A percentile compares a stretch with the other conserved stretches of the same genome.
Conservation (phyloP, 2,329 filamentous ascomycete genomes). For the Diaporthe amygdali region DNA sequence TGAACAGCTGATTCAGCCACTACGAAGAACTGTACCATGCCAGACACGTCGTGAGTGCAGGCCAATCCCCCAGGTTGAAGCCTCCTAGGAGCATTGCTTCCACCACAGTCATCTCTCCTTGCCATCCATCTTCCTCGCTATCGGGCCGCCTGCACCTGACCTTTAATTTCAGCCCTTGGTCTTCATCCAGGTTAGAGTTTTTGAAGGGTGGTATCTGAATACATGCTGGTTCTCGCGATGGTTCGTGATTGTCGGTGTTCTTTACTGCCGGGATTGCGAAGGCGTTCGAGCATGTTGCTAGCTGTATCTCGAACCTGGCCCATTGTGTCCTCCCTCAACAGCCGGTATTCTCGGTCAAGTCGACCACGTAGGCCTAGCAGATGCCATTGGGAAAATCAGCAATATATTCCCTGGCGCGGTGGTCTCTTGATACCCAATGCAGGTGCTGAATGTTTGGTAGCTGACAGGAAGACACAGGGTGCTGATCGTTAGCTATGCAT, state of each 20-base stretch:
- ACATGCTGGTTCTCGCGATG: constrained; percentile 41
- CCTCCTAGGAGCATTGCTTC: constrained; percentile 51
- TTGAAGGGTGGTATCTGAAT: constrained; percentile 39
- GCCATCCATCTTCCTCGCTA: constrained; percentile 26
- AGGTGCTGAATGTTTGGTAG: too few species aligned
- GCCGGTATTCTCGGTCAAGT: constrained; percentile 60
- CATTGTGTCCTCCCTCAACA: constrained; percentile 60
- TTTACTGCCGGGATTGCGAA: constrained; percentile 29
- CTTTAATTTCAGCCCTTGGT: constrained; percentile 48
- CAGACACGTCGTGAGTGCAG: constrained; percentile 49
- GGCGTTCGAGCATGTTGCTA: constrained; percentile 41
- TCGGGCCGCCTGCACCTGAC: constrained; percentile 52
- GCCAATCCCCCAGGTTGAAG: constrained; percentile 55
- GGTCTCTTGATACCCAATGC: constrained; percentile 47
- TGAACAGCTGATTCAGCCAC: constrained; percentile 39
- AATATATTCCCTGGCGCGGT: constrained; percentile 33
- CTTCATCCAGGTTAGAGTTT: constrained; percentile 40
- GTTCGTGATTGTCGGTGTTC: constrained; percentile 27
- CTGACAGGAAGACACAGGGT: too few species aligned
- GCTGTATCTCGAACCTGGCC: constrained; percentile 57
- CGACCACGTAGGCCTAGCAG: constrained; percentile 49
- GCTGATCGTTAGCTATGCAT: too few species aligned
- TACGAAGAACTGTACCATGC: constrained; percentile 45
- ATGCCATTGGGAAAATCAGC: constrained; percentile 45
- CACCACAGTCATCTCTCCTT: constrained; percentile 53